Evolutionary conservation across 2,329 filamentous ascomycete species (phyloP).

Genomic region (Claviceps purpurea): DNA sequence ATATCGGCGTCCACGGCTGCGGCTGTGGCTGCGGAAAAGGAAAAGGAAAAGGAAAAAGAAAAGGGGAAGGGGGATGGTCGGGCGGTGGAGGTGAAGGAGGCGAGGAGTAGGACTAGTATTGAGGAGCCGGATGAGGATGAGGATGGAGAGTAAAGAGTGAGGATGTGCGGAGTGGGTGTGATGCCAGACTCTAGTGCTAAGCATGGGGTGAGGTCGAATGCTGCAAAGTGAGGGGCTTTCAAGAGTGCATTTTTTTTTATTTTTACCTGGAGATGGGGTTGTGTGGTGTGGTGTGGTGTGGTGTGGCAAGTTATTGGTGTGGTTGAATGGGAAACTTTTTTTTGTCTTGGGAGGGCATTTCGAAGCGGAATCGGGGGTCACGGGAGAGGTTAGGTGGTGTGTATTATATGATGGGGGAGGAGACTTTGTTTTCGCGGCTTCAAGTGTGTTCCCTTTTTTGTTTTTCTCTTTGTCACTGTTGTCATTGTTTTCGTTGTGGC

Average conservation of each 20-base stretch:
- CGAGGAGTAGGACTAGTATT: conserved; percentile 41
- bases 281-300: background rate
- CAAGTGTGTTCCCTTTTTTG: too few relatives aligned
- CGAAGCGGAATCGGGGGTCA: background rate
- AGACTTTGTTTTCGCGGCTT: too few relatives aligned
- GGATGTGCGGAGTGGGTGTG: too few relatives aligned
- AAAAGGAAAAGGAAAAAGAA: conserved; percentile 15
- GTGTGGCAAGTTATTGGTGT: background rate
- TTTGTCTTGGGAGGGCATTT: background rate
- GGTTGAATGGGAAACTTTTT: background rate
- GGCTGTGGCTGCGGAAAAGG: conserved; percentile 4
- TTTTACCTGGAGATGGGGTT: too few relatives aligned
- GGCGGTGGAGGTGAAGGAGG: conserved; percentile 39
- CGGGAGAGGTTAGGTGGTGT: background rate
- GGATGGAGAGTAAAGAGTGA: background rate
- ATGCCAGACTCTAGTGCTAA: too few relatives aligned
- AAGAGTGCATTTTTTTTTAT: background rate
- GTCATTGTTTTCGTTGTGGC: too few relatives aligned
- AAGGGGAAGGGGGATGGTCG: conserved; percentile 19
- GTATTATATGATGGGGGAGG: background rate
- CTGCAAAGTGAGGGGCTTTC: too few relatives aligned
- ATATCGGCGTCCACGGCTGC: background rate
- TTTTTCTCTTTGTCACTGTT: too few relatives aligned
- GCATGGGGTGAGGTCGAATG: too few relatives aligned
- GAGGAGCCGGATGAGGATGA: conserved; percentile 46